Conservation (phyloP, 2,329 filamentous ascomycete species). For the Xylaria sp. region DNA sequence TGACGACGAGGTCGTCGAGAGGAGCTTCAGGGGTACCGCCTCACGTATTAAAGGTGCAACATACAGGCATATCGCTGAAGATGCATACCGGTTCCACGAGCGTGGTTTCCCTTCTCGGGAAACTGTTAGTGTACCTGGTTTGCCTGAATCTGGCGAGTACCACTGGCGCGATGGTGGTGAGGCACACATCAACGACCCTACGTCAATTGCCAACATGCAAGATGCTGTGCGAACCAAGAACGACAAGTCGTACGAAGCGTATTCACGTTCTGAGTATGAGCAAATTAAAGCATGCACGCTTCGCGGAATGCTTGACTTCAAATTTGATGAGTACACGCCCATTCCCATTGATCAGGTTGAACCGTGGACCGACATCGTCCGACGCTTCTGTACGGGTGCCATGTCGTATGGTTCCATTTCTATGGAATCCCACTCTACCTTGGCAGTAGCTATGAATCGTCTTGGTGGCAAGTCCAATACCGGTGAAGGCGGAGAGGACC, state of each 20-base stretch:
- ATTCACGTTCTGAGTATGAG: conserved; percentile 92
- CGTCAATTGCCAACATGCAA: conserved; percentile 95
- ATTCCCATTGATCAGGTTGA: conserved; percentile 97
- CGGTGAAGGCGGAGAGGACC: conserved; percentile 95
- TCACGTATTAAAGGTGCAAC: conserved; percentile 95
- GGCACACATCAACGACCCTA: conserved; percentile 93
- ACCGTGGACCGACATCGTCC: conserved; percentile 97
- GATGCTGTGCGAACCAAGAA: conserved; percentile 97
- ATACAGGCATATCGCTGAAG: conserved; percentile 92
- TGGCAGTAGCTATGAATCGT: conserved; percentile 96
- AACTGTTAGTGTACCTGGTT: conserved; percentile 80
- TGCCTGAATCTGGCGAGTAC: conserved; percentile 94
- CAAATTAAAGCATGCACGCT: conserved; percentile 97
- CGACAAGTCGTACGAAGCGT: conserved; percentile 97
- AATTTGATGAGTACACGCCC: conserved; percentile 85
- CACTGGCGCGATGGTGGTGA: conserved; percentile 98
- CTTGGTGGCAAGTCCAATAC: conserved; percentile 98
- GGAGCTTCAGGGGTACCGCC: conserved; percentile 93
- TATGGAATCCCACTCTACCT: conserved; percentile 96
- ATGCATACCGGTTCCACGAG: conserved; percentile 94
- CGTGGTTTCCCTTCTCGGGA: conserved; percentile 86
- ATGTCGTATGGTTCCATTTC: conserved; percentile 99
- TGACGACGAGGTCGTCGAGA: conserved; percentile 90
- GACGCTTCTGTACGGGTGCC: conserved; percentile 94
- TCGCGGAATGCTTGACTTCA: conserved; percentile 93